Evolutionary conservation across 2,329 filamentous ascomycete species (phyloP), one percentile per base, ranked within the genome.

Genomic region (Xylariaceae sp.): DNA sequence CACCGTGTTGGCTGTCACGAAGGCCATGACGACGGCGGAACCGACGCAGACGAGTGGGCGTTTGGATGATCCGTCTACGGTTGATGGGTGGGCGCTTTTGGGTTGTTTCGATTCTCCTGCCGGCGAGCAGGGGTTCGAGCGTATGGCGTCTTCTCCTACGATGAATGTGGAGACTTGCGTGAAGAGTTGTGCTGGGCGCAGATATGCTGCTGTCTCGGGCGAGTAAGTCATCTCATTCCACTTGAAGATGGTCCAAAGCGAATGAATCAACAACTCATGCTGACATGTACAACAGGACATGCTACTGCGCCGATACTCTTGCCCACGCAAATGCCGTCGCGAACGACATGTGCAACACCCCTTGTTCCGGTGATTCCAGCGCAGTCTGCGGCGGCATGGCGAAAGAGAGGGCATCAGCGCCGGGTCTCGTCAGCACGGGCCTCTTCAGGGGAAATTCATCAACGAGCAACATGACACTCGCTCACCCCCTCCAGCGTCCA

Each of bases 241-340:
- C 23, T 30, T 30, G 23, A 5, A 30, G 5, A 30, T 6, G 3
- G 13, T 18, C 30, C 30, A 6, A 35, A 39, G 3, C 37, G 17
- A 39, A 2, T 18, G 5, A 35, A 2, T 42, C 11, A 10, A 48
- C 15, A 18, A 18, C 2, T 18, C 17, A 50, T 51, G 34, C 66
- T 59, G 47, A 59, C 35, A 6, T 2, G n/a, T 34, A 3, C 10
- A 10, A 15, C 34, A 75, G 70, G 9, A 69, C 69, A 18, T 82
- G 79, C 65, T 80, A 78, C 69, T 82, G 80, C 58, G 77, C 78
- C 39, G 69, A 75, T 10, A 59, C 55, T 1, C 70, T 81, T 15
- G 76, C 69, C 3, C 71, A 73, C 50, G 76, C 78, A n/a, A 70
- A 65, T 10, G 74, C 77, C 10, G 62, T 74, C 1, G 67, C 67